A percentile compares a stretch with the other conserved stretches of the same genome.
These are phyloP conservation scores for Talaromyces stipitatus DNA, from an alignment of 495 filamentous ascomycete genomes.

Conservation along the genomic window DNA sequence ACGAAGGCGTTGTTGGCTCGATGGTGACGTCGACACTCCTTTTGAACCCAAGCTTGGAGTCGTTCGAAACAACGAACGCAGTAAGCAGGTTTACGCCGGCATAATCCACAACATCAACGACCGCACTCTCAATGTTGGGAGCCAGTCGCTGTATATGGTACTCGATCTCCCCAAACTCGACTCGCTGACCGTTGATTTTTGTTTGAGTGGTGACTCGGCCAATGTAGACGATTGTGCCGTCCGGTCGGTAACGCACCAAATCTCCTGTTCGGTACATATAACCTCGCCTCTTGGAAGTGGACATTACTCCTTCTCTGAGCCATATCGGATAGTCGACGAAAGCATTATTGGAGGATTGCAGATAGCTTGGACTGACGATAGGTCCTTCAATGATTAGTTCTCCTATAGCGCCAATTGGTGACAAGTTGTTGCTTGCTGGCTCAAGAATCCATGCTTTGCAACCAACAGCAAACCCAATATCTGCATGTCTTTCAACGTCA, in stretches of 20 bases:
- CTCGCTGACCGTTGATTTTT: conserved; percentile 45
- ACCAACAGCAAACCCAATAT: not conserved
- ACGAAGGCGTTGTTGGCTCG: too few relatives aligned
- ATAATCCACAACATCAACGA: not conserved
- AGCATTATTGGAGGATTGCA: conserved; percentile 9
- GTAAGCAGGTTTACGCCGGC: not conserved
- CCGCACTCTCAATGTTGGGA: not conserved
- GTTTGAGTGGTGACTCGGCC: conserved; percentile 45
- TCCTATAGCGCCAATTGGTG: conserved; percentile 35
- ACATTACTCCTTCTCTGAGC: too few relatives aligned
- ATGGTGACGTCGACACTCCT: too few relatives aligned
- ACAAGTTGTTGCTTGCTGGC: conserved; percentile 25
- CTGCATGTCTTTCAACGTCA: not conserved
- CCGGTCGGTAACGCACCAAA: conserved; percentile 25
- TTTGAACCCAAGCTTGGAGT: too few relatives aligned
- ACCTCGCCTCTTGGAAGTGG: conserved; percentile 21
- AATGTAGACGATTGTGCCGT: conserved; percentile 24
- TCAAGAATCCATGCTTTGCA: conserved; percentile 20
- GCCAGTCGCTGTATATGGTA: conserved; percentile 16
- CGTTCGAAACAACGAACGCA: not conserved
- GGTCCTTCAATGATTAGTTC: conserved; percentile 33
- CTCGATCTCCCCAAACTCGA: conserved; percentile 49
- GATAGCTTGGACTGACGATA: conserved; percentile 12
- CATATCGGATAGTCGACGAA: conserved; percentile 1
- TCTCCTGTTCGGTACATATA: conserved; percentile 42